These are phyloP conservation scores for Irpex sp. DNA, from an alignment of 1,284 basidiomycete genomes.

Conservation along the genomic window DNA sequence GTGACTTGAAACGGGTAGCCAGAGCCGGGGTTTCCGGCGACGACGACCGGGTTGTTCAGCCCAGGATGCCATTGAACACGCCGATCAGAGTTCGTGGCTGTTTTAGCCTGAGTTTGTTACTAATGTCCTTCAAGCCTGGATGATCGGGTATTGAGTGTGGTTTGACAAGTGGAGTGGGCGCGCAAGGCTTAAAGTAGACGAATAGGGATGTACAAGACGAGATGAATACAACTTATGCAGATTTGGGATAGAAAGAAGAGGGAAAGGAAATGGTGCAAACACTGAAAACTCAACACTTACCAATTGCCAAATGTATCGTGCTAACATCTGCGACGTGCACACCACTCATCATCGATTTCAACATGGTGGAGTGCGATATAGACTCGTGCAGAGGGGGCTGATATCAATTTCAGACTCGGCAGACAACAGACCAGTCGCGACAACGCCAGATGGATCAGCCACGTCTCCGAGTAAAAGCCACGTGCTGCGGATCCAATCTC, in stretches of 20 bases:
- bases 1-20: constrained; percentile 70
- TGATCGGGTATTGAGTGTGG: no score
- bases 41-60: constrained; percentile 66
- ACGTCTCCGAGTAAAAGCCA: background rate
- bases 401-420: constrained; percentile 8
- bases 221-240: no score
- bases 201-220: no score
- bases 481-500: constrained; percentile 9
- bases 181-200: no score
- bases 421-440: background rate
- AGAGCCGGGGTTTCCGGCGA: constrained; percentile 28
- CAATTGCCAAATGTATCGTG: constrained; percentile 7
- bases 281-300: constrained; percentile 5
- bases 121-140: no score
- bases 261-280: no score
- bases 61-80: constrained; percentile 73
- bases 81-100: constrained; percentile 49
- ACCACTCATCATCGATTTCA: constrained; percentile 1
- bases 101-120: constrained; percentile 7
- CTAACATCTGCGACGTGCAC: background rate
- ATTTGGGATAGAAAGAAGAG: no score
- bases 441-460: background rate
- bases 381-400: constrained; percentile 8
- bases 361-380: constrained; percentile 7
- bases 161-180: no score